A percentile compares a stretch with the other conserved stretches of the same genome.
These are phyloP conservation scores for Irpex sp. DNA, from an alignment of 1,284 basidiomycete genomes.

Conservation along the genomic window DNA sequence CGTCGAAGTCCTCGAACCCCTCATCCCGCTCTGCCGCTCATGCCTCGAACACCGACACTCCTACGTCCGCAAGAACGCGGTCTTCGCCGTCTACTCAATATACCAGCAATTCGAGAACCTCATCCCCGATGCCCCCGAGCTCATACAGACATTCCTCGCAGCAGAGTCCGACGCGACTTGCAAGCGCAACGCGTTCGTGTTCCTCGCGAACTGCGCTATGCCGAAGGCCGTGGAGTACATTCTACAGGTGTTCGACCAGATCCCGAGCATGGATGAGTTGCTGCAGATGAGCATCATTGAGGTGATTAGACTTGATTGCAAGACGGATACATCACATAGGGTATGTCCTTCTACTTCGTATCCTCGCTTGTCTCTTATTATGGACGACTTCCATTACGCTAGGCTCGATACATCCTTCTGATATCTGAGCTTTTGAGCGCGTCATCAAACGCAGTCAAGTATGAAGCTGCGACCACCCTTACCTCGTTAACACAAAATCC, in stretches of 20 bases:
- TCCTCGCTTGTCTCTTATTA: not conserved
- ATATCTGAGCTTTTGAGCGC: conserved; percentile 96
- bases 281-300: conserved; percentile 98
- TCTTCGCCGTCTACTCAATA: conserved; percentile 94
- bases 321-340: conserved; percentile 76
- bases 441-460: conserved; percentile 93
- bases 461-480: conserved; percentile 95
- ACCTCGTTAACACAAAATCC: conserved; percentile 96
- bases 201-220: conserved; percentile 88
- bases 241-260: conserved; percentile 80
- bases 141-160: conserved; percentile 96
- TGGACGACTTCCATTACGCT: not conserved
- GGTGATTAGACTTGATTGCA: conserved; percentile 90
- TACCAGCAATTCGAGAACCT: conserved; percentile 93
- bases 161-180: conserved; percentile 96
- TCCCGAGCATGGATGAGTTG: conserved; percentile 85
- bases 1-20: conserved; percentile 91
- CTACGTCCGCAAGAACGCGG: conserved; percentile 98
- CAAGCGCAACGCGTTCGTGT: conserved; percentile 96
- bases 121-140: conserved; percentile 95
- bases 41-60: conserved; percentile 98
- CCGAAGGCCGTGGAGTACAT: conserved; percentile 93
- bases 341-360: conserved; percentile 39
- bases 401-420: conserved; percentile 90
- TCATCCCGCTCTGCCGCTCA: conserved; percentile 89